phyloP scores from a whole-genome alignment of 805 yeast genomes.

The Lipomyces mesembrius region DNA sequence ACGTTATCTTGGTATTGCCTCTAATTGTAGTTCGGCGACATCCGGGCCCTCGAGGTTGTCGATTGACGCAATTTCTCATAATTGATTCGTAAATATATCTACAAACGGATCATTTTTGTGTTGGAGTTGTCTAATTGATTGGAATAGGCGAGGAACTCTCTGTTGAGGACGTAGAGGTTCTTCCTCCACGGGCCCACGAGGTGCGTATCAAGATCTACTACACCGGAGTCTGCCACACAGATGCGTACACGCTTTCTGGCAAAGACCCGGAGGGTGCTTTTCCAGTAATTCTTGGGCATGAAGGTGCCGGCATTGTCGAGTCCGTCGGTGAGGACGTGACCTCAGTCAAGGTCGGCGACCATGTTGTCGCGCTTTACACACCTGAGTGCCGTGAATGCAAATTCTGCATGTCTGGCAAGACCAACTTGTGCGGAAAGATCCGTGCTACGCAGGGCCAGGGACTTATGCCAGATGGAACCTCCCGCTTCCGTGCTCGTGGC shows the following conservation, averaged over 20 bases:
- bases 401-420: slow-evolving; percentile 92
- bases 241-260: slow-evolving; percentile 94
- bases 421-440: slow-evolving; percentile 93
- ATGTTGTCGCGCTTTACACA: slow-evolving; percentile 90
- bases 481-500: slow-evolving; percentile 83
- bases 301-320: slow-evolving; percentile 97
- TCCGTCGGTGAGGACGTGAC: slow-evolving; percentile 93
- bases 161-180: slow-evolving; percentile 86
- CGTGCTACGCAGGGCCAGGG: slow-evolving; percentile 99
- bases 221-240: slow-evolving; percentile 98
- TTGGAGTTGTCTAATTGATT: background rate
- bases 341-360: slow-evolving; percentile 88
- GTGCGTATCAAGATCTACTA: slow-evolving; percentile 85
- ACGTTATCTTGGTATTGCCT: background rate
- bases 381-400: slow-evolving; percentile 97
- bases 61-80: background rate
- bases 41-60: background rate
- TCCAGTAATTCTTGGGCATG: slow-evolving; percentile 94
- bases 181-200: slow-evolving; percentile 95
- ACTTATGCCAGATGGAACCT: slow-evolving; percentile 97
- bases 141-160: slow-evolving; percentile 56
- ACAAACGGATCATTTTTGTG: background rate
- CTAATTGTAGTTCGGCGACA: background rate
- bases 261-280: slow-evolving; percentile 95
- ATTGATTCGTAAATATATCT: background rate